Base-by-base conservation (phyloP, 257 asterid genomes). In the Nicotiana benthamiana region DNA sequence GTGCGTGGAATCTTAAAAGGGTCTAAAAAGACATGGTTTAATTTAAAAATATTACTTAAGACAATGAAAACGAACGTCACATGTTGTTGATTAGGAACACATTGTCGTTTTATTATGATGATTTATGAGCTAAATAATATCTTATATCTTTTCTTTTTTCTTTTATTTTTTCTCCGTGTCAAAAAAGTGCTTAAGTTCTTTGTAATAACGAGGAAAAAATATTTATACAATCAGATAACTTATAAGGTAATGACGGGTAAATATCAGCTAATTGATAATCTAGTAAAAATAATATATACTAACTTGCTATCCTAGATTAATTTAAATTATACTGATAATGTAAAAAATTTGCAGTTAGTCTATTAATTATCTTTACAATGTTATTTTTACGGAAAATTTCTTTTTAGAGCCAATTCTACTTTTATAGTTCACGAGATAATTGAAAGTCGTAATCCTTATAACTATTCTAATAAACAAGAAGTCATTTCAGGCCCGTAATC, bases 1-100 rank as follows among this genome's bases (percentile, higher is more conserved):
- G 67, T 77, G 70, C 26, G 32, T 77, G 80, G 65, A 77, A 77
- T 77, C 80, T 77, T 77, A 77, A 77, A 70, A 56, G 34, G 12
- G 34, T 12, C 77, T 20, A 70, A 77, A 57, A 54, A 24, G 80
- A 77, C 51, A 77, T 20, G 7, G 63, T 57, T 77, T 5, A 77
- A 77, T 32, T 61, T 57, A 12, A 57, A 57, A 2, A 48, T 22
- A 70, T 43, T 70, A 12, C 13, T 70, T 70, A 70, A 70, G 74
- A 70, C 15, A 43, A n/a, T 43, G 30, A 43, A 70, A 70, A 70
- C 43, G 59, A 70, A 56, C 7, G 24, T 59, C 77, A 70, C 77
- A 70, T 70, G 77, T 53, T 22, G 77, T 70, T 22, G 77, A 43
- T 70, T 40, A 70, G 77, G 77, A 43, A 56, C 77, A 70, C 77